Conservation (phyloP, 129 eudicot genomes). For the Calendula officinalis region DNA sequence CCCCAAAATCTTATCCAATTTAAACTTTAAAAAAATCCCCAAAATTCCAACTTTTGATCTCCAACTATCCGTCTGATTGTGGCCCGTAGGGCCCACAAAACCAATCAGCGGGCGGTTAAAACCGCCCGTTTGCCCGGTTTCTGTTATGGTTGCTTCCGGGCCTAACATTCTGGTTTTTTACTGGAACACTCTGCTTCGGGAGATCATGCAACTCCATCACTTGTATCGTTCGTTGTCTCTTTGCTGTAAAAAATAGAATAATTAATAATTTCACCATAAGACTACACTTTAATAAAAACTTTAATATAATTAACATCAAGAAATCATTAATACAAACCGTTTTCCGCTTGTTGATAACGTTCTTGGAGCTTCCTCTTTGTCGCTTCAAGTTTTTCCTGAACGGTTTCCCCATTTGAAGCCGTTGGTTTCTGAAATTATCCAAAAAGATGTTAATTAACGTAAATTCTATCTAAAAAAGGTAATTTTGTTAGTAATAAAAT, state of each 20-base stretch:
- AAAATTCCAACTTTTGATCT: conserved; percentile 1
- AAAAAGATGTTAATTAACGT: conserved; percentile 5
- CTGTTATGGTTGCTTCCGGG: conserved; percentile 62
- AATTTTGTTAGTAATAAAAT: not conserved
- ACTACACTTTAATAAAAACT: not conserved
- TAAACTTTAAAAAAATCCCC: conserved; percentile 7
- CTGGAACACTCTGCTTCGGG: conserved; percentile 60
- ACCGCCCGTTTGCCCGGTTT: conserved; percentile 57
- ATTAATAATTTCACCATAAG: not conserved
- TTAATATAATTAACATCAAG: not conserved
- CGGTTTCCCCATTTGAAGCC: conserved; percentile 37
- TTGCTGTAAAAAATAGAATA: conserved; percentile 49
- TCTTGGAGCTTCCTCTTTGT: conserved; percentile 91
- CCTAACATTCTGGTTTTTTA: conserved; percentile 46
- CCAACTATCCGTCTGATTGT: not conserved
- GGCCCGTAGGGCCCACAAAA: not conserved
- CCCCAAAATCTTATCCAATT: conserved; percentile 9
- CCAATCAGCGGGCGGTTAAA: conserved; percentile 7
- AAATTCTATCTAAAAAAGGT: not conserved
- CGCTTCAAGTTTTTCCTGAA: conserved; percentile 57
- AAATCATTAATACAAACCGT: conserved; percentile 46
- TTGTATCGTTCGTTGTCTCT: conserved; percentile 85
- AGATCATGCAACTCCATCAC: conserved; percentile 90
- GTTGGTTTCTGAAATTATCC: conserved; percentile 40
- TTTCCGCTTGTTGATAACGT: conserved; percentile 89